phyloP scores from a whole-genome alignment of 1,284 basidiomycete genomes.

The Rhodotorula sp. region DNA sequence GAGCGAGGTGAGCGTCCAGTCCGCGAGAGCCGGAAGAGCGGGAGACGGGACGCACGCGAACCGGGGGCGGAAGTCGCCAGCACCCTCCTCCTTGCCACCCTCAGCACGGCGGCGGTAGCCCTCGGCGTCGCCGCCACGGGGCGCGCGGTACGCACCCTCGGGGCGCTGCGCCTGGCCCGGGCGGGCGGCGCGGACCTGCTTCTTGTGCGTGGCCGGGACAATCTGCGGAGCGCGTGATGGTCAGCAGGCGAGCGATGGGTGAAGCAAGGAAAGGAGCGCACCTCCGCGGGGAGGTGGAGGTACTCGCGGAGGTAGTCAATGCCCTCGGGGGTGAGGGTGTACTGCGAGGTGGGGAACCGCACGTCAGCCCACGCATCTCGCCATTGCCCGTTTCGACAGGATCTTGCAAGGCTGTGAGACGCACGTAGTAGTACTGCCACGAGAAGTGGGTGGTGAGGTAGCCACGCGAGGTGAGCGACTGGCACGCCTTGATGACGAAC shows the following conservation, averaged over 20 bases:
- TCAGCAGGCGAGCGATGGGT: neutral
- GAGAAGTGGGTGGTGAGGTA: constrained; percentile 89
- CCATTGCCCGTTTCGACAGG: too few relatives aligned
- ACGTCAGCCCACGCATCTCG: neutral
- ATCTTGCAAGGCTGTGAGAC: neutral
- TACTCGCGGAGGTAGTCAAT: constrained; percentile 93
- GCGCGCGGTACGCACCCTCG: constrained; percentile 78
- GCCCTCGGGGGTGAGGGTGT: constrained; percentile 89
- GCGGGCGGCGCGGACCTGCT: constrained; percentile 77
- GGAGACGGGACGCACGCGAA: constrained; percentile 37
- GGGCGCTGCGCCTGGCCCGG: constrained; percentile 53
- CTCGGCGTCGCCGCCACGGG: constrained; percentile 63
- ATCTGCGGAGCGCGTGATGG: constrained; percentile 56
- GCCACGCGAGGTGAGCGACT: constrained; percentile 93
- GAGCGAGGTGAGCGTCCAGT: neutral
- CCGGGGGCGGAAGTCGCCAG: constrained; percentile 45
- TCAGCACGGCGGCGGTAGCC: constrained; percentile 71
- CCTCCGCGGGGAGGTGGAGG: constrained; percentile 84
- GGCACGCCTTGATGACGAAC: constrained; percentile 98
- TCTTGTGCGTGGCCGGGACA: constrained; percentile 93
- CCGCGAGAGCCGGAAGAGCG: too few relatives aligned
- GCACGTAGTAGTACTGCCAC: constrained; percentile 55
- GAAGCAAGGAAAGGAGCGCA: neutral
- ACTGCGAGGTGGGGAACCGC: constrained; percentile 56
- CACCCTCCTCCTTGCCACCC: constrained; percentile 48